Evolutionary conservation across 176 grass and related monocot species (phyloP), one percentile per base, ranked within the genome.

Genomic region (Musa itinerans): DNA sequence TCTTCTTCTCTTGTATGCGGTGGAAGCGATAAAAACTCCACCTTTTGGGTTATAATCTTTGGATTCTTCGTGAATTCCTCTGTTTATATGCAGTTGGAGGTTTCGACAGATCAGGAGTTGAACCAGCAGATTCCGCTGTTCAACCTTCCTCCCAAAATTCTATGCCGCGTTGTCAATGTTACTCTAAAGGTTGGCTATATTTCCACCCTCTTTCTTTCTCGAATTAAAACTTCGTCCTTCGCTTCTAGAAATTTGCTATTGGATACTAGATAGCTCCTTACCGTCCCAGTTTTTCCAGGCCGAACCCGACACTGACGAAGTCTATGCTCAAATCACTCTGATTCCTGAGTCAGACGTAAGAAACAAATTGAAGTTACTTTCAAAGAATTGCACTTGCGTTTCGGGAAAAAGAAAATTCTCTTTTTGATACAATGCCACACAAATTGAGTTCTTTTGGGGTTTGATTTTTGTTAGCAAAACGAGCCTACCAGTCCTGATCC

Each of bases 91-190:
- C 20, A 80, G 27, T 58, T 87, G 11, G 88, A 94, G 86, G 95
- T 89, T 19, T 99, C 95, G 9, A 94, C 89, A 83, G 91, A 94
- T 83, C 95, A 99, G 84, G 79, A 83, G 17, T 85, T 86, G 5
- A 71, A 66, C 59, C 89, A 84, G 68, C 86, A 89, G 86, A 91
- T 99, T 82, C 85, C 86, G 43, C 84, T 94, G 78, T 88, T 89
- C 79, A 83, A 92, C 68, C 95, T 99, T 63, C 91, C 95, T 0
- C 66, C 88, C 54, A 99, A 95, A 84, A 83, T 99, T 62, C 90
- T 94, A 54, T 99, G 95, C 86, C 78, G 88, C 54, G 95, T 99
- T 12, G 11, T 99, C 51, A 84, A 99, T 85, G 88, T 99, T 54
- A 85, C 89, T 75, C 86, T 99, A 6, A 99, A 99, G 95, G 90